These are phyloP conservation scores for Aspergillus avenaceus DNA, from an alignment of 495 filamentous ascomycete genomes.

Conservation along the genomic window DNA sequence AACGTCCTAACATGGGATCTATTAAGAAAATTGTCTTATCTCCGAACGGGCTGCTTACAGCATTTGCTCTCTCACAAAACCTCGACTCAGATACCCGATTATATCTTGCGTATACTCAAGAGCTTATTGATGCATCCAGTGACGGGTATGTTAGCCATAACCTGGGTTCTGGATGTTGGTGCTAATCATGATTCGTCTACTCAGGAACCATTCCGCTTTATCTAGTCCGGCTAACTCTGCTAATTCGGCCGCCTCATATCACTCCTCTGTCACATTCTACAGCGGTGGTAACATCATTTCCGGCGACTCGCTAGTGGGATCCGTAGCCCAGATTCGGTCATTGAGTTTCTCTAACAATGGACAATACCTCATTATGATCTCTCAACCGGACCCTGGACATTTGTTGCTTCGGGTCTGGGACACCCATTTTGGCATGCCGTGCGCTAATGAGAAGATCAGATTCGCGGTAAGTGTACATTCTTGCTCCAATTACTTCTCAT, in stretches of 20 bases:
- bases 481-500: background rate
- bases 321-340: slow-evolving; percentile 8
- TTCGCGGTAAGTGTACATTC: slow-evolving; percentile 5
- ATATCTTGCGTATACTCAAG: slow-evolving; percentile 11
- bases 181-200: background rate
- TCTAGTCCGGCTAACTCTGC: slow-evolving; percentile 13
- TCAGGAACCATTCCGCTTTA: background rate
- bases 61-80: slow-evolving; percentile 7
- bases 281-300: slow-evolving; percentile 4
- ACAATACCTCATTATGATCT: slow-evolving; percentile 8
- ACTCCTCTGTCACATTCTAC: background rate
- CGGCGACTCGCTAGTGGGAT: background rate
- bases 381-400: slow-evolving; percentile 1
- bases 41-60: slow-evolving; percentile 4
- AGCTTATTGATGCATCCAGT: slow-evolving; percentile 5
- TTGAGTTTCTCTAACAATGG: slow-evolving; percentile 10
- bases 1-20: slow-evolving; percentile 5
- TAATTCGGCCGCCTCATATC: slow-evolving; percentile 6
- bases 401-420: slow-evolving; percentile 9
- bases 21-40: slow-evolving; percentile 14
- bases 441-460: slow-evolving; percentile 1
- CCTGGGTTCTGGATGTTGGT: too few relatives aligned
- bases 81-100: slow-evolving; percentile 4
- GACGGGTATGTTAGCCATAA: slow-evolving; percentile 1
- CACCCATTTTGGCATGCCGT: slow-evolving; percentile 1